Percentiles rank a stretch among this genome's conserved stretches.
These are phyloP conservation scores for Sclerotinia glacialis DNA, from an alignment of 2,329 filamentous ascomycete species.

Conservation along the genomic window DNA sequence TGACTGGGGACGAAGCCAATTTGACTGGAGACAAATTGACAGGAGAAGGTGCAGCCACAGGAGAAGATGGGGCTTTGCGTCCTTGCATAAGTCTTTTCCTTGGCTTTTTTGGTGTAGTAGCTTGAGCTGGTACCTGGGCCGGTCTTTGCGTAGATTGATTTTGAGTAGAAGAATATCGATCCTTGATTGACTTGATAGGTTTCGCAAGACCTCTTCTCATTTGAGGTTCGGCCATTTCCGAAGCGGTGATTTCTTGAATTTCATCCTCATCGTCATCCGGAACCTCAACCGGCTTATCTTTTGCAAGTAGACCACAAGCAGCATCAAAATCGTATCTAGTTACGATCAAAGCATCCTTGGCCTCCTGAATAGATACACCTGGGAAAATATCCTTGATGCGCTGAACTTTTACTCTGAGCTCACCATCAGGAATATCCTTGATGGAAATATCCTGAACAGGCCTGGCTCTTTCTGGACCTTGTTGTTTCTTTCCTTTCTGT, in stretches of 20 bases:
- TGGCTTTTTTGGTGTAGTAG: conserved; percentile 34
- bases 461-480: conserved; percentile 45
- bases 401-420: conserved; percentile 50
- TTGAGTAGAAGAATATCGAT: conserved; percentile 55
- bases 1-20: conserved; percentile 26
- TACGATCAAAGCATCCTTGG: conserved; percentile 49
- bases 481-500: conserved; percentile 33
- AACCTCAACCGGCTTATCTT: conserved; percentile 26
- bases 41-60: conserved; percentile 30
- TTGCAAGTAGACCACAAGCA: conserved; percentile 48
- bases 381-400: conserved; percentile 51
- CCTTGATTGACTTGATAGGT: conserved; percentile 54
- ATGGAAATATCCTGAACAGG: conserved; percentile 47
- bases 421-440: conserved; percentile 51
- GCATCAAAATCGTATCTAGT: conserved; percentile 54
- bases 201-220: conserved; percentile 55
- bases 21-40: conserved; percentile 30
- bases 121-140: conserved; percentile 22
- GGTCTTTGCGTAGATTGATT: conserved; percentile 34
- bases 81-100: conserved; percentile 39
- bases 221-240: conserved; percentile 43
- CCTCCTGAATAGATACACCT: conserved; percentile 45
- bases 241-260: conserved; percentile 25
- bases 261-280: conserved; percentile 42
- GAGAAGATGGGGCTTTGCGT: conserved; percentile 35